These are phyloP conservation scores for Pistacia integerrima DNA, from an alignment of 345 rosid genomes.

Conservation along the genomic window DNA sequence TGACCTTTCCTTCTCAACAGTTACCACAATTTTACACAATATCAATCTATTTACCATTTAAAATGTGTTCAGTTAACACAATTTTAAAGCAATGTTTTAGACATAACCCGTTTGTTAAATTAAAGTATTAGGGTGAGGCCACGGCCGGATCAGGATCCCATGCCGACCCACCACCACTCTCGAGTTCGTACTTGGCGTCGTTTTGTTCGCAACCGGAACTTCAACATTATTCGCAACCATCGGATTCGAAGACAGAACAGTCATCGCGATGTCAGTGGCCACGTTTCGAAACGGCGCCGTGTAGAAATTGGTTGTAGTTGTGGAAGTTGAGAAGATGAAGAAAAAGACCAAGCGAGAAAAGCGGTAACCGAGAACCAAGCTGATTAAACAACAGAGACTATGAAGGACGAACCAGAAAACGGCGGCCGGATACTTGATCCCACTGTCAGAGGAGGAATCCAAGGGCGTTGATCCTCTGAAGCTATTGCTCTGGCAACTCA, in stretches of 20 bases:
- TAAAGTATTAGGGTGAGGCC: conserved; percentile 82
- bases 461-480: conserved; percentile 53
- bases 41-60: no score
- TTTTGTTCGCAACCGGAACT: conserved; percentile 33
- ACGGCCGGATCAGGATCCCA: conserved; percentile 99
- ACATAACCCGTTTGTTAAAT: no score
- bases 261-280: conserved; percentile 7
- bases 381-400: conserved; percentile 81
- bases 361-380: conserved; percentile 87
- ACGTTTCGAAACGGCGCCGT: conserved; percentile 60
- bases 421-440: conserved; percentile 66
- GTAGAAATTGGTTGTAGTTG: conserved; percentile 46
- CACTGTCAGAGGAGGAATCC: conserved; percentile 62
- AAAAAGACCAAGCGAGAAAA: conserved; percentile 93
- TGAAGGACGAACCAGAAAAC: conserved; percentile 79
- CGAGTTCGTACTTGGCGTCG: conserved; percentile 45
- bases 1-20: no score
- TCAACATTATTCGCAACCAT: conserved; percentile 21
- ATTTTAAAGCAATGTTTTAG: no score
- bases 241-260: conserved; percentile 26
- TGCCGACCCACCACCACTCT: conserved; percentile 93
- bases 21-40: no score
- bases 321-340: conserved; percentile 76
- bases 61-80: no score
- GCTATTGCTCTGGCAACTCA: conserved; percentile 66